Percentiles rank a stretch among this genome's conserved stretches.
These are phyloP conservation scores for Globisporangium alternatum DNA, from an alignment of 352 stramenopile genomes.

Conservation along the genomic window DNA sequence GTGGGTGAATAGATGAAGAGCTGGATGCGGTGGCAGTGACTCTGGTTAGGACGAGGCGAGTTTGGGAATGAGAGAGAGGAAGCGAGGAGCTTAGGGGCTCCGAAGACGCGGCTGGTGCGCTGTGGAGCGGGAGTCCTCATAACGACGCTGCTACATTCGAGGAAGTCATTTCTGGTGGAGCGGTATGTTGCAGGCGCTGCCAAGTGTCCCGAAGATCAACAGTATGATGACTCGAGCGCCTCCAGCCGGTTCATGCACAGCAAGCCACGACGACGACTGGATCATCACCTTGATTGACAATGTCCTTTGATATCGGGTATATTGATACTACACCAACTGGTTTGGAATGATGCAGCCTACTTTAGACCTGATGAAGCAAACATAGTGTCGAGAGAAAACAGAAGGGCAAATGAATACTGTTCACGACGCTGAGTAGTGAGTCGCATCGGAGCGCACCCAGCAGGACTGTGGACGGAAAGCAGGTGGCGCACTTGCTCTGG, in stretches of 20 bases:
- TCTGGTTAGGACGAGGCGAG: not conserved
- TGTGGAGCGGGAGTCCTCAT: not conserved
- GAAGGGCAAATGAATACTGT: no score
- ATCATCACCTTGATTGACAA: not conserved
- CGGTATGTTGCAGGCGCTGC: no score
- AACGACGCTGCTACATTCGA: not conserved
- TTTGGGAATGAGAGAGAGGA: slow-evolving; percentile 2
- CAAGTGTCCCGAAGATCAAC: not conserved
- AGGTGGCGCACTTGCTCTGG: not conserved
- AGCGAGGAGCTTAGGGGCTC: not conserved
- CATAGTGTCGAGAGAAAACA: no score
- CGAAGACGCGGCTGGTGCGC: not conserved
- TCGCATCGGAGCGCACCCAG: not conserved
- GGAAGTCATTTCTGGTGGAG: not conserved
- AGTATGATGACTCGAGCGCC: not conserved
- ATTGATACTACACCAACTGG: no score
- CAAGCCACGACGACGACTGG: not conserved
- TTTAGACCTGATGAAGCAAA: no score
- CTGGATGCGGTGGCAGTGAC: not conserved
- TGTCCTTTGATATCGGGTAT: not conserved
- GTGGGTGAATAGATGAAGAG: not conserved
- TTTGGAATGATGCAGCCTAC: no score
- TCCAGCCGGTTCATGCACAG: not conserved
- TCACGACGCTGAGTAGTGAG: not conserved
- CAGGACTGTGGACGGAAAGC: not conserved